phyloP scores from a whole-genome alignment of 345 rosid genomes.

The Hibiscus tridactylites region DNA sequence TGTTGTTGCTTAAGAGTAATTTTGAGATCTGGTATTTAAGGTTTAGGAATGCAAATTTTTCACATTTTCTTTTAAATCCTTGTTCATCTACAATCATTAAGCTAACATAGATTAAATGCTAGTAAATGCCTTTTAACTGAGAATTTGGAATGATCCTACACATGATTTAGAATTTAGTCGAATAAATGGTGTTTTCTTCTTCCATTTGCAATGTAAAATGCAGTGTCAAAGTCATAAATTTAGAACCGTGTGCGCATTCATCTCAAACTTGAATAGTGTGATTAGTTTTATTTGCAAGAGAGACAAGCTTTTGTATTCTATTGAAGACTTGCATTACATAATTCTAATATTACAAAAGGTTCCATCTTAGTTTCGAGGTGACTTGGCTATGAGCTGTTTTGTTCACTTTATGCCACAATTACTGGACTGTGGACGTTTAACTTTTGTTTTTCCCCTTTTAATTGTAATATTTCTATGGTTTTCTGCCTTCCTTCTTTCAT shows the following conservation, averaged over 20 bases:
- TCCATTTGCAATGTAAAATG: conserved; percentile 6
- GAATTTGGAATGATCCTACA: conserved; percentile 8
- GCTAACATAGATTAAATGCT: conserved; percentile 3
- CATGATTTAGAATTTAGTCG: background rate
- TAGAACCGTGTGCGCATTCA: background rate
- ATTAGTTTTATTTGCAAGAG: background rate
- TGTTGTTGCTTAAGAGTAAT: background rate
- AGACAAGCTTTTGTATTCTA: background rate
- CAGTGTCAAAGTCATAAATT: background rate
- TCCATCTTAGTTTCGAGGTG: background rate
- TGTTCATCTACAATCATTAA: conserved; percentile 5
- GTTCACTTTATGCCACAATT: background rate
- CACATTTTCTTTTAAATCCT: conserved; percentile 4
- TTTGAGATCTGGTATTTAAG: conserved; percentile 34
- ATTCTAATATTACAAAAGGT: background rate
- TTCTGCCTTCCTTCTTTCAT: background rate
- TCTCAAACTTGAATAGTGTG: background rate
- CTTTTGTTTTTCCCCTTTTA: background rate
- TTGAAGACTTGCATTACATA: background rate
- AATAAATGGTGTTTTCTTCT: conserved; percentile 3
- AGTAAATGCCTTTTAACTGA: conserved; percentile 1
- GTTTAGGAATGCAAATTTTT: conserved; percentile 18
- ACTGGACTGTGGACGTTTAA: background rate
- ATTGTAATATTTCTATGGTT: background rate
- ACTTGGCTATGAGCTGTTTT: background rate